Evolutionary conservation across 495 filamentous ascomycete genomes (phyloP).

Genomic region (Aspergillus ostianus): DNA sequence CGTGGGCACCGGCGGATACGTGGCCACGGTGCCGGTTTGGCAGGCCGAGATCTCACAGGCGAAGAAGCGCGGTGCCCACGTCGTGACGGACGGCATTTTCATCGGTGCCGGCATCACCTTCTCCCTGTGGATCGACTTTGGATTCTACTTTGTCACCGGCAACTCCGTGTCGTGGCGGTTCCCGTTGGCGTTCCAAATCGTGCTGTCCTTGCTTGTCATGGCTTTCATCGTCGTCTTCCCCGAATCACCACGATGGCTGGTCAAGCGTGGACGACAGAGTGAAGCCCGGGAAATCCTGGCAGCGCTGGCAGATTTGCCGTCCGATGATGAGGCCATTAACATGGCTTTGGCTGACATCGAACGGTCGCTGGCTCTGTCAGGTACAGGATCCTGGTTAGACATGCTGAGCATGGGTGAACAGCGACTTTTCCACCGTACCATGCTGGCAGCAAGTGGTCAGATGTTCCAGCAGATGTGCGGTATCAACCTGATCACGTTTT

Average conservation of each 20-base stretch:
- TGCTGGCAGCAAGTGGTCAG: conserved; percentile 31
- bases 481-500: conserved; percentile 61
- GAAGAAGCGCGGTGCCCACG: conserved; percentile 59
- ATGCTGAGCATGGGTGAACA: conserved; percentile 35
- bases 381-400: conserved; percentile 27
- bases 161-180: conserved; percentile 60
- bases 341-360: conserved; percentile 39
- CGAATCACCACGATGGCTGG: conserved; percentile 60
- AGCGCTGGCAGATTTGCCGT: conserved; percentile 27
- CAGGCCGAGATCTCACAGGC: conserved; percentile 61
- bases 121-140: conserved; percentile 68
- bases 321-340: conserved; percentile 26
- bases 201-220: conserved; percentile 53
- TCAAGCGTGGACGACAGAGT: conserved; percentile 50
- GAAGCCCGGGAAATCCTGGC: conserved; percentile 55
- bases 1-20: conserved; percentile 61
- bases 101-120: conserved; percentile 65
- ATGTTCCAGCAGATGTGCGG: conserved; percentile 52
- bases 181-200: conserved; percentile 63
- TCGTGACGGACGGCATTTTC: conserved; percentile 63
- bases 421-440: conserved; percentile 32
- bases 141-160: conserved; percentile 49
- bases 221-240: conserved; percentile 50
- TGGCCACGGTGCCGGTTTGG: conserved; percentile 64
- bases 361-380: conserved; percentile 35